Evolutionary conservation across 75 land plant genomes (phyloP).

Genomic region (Sequoia sempervirens): DNA sequence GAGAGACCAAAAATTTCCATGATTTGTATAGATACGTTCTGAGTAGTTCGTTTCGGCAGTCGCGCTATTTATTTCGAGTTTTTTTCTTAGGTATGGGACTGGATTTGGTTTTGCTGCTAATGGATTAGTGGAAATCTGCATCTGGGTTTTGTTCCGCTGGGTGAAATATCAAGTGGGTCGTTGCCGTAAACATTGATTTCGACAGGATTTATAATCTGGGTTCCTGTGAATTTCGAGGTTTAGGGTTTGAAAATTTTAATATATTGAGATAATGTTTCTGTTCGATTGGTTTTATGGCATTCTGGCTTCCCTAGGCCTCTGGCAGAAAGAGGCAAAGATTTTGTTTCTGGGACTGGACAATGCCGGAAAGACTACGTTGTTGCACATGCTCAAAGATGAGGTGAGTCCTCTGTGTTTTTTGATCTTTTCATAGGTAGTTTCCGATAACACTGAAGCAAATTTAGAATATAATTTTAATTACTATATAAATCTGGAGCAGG

Average conservation of each 20-base stretch:
- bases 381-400: slow-evolving; percentile 83
- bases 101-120: not conserved
- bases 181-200: not conserved
- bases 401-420: slow-evolving; percentile 5
- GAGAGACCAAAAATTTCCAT: not conserved
- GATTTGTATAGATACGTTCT: not conserved
- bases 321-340: slow-evolving; percentile 79
- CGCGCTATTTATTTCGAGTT: not conserved
- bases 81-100: not conserved
- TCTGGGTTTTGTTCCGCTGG: not conserved
- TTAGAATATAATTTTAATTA: too few species aligned
- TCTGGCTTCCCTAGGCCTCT: slow-evolving; percentile 68
- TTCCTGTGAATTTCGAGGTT: not conserved
- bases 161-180: not conserved
- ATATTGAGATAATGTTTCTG: slow-evolving; percentile 44
- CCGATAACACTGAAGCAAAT: not conserved
- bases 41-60: not conserved
- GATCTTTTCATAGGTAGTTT: not conserved
- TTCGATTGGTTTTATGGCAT: slow-evolving; percentile 78
- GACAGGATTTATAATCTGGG: not conserved
- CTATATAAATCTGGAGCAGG: not conserved
- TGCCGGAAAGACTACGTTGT: slow-evolving; percentile 77
- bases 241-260: not conserved
- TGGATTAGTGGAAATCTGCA: not conserved
- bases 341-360: slow-evolving; percentile 70